Conservation (phyloP, 768 basidiomycete species). For the Boletus reticuloceps region DNA sequence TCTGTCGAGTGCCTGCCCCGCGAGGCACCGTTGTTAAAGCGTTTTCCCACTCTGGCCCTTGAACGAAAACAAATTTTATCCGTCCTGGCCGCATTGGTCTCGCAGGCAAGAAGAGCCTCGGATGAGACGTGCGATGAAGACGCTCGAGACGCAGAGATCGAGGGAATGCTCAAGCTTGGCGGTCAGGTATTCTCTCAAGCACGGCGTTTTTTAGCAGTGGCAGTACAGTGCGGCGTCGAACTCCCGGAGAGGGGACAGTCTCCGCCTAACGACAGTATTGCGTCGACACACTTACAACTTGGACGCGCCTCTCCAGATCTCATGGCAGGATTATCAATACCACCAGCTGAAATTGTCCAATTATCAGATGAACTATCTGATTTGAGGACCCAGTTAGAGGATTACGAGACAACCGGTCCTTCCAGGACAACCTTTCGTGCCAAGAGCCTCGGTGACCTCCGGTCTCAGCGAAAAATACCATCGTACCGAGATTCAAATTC, state of each 20-base stretch:
- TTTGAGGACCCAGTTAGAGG: conserved; percentile 30
- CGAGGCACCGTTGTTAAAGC: conserved; percentile 70
- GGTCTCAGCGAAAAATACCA: conserved; percentile 30
- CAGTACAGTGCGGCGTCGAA: conserved; percentile 70
- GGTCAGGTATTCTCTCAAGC: conserved; percentile 81
- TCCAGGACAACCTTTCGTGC: conserved; percentile 40
- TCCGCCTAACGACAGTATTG: conserved; percentile 20
- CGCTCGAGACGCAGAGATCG: conserved; percentile 53
- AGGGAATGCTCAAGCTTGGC: conserved; percentile 77
- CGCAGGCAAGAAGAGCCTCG: conserved; percentile 69
- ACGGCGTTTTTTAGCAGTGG: conserved; percentile 73
- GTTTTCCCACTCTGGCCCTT: conserved; percentile 61
- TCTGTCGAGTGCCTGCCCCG: conserved; percentile 82
- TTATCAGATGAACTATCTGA: conserved; percentile 19
- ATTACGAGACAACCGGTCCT: conserved; percentile 16
- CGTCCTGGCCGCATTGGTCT: conserved; percentile 77
- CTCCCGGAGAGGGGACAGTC: conserved; percentile 51
- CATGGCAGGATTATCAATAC: conserved; percentile 9
- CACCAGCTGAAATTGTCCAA: conserved; percentile 1
- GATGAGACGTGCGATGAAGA: conserved; percentile 45
- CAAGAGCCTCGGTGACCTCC: conserved; percentile 55
- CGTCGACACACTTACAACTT: conserved; percentile 13
- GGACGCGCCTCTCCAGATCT: conserved; percentile 17
- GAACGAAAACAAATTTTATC: conserved; percentile 83
- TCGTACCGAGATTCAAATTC: conserved; percentile 38